Base-by-base conservation (phyloP, 2,329 filamentous ascomycete genomes). In the Paecilomyces dactylethromorphus region DNA sequence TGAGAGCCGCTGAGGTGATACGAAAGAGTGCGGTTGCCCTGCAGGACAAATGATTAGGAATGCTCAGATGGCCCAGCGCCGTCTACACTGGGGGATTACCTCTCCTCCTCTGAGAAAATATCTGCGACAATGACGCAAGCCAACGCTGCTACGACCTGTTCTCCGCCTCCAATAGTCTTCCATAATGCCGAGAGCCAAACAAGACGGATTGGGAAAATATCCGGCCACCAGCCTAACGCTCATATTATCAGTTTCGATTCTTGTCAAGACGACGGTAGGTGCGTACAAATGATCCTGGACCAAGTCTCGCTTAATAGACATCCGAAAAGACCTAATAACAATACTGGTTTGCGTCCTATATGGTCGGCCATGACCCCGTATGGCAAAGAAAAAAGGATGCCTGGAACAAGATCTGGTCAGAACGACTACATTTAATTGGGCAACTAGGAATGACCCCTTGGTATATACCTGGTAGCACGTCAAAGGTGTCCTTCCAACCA, bases 321-420 rank as follows among this genome's bases (percentile, higher is more conserved):
- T 0, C 70, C 68, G 15, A 66, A 2, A 0, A 66, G 15, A 4
- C 62, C 57, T 29, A 72, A 58, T 24, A 64, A 62, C 3, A 69
- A 10, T 32, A 71, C 60, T 0, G 68, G 66, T 26, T 61, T 67
- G 24, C 69, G 65, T 10, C 70, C 70, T 59, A 64, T 67, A 29
- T 63, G 67, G 59, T 73, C 70, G 1, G 69, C 63, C 8, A 72
- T 57, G 1, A 72, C 59, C 0, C 70, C 70, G 45, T 66, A 71
- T 0, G 70, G 68, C 8, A 73, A 57, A 4, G 67, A 64, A 18
- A 71, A 53, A 3, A 70, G n/a, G 24, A 73, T 63, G 31, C 64
- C 66, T 71, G 49, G 15, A 51, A 54, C 5, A 32, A 15, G 13
- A 3, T 33, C 10, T n/a, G 11, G 18, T 54, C 6, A 54, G 53